Conservation (phyloP, 2,329 filamentous ascomycete genomes). For the Sclerotinia glacialis region DNA sequence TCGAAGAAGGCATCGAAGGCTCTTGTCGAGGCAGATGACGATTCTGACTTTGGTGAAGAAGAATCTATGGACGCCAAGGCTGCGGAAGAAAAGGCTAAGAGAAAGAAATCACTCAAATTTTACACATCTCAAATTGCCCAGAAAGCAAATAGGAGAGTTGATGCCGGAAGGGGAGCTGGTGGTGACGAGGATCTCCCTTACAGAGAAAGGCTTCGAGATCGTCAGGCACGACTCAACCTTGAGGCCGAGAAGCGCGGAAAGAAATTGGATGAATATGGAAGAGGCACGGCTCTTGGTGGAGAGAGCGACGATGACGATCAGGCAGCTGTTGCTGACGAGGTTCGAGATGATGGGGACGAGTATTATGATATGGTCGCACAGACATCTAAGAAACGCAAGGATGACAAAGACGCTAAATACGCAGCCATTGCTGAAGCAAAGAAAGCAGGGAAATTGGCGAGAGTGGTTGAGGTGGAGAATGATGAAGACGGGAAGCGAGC, state of each 20-base stretch:
- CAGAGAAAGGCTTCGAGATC: constrained; percentile 81
- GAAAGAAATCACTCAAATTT: constrained; percentile 91
- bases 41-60: constrained; percentile 93
- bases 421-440: constrained; percentile 58
- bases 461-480: constrained; percentile 65
- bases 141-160: constrained; percentile 82
- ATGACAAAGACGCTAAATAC: constrained; percentile 62
- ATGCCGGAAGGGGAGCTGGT: constrained; percentile 68
- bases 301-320: constrained; percentile 46
- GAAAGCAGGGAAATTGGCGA: constrained; percentile 59
- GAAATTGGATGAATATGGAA: constrained; percentile 58
- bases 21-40: constrained; percentile 60
- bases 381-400: constrained; percentile 65
- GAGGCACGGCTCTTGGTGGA: constrained; percentile 61
- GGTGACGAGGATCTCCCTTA: constrained; percentile 84
- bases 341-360: constrained; percentile 54
- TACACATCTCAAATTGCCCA: constrained; percentile 98
- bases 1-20: constrained; percentile 42
- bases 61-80: constrained; percentile 72
- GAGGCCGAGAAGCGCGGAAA: constrained; percentile 82
- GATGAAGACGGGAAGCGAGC: constrained; percentile 82
- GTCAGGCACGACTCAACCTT: constrained; percentile 80
- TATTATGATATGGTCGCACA: constrained; percentile 90
- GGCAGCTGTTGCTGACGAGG: constrained; percentile 44
- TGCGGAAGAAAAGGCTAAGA: constrained; percentile 80